Base-by-base conservation (phyloP, 352 stramenopile species). In the Phytopythium ostracodes region DNA sequence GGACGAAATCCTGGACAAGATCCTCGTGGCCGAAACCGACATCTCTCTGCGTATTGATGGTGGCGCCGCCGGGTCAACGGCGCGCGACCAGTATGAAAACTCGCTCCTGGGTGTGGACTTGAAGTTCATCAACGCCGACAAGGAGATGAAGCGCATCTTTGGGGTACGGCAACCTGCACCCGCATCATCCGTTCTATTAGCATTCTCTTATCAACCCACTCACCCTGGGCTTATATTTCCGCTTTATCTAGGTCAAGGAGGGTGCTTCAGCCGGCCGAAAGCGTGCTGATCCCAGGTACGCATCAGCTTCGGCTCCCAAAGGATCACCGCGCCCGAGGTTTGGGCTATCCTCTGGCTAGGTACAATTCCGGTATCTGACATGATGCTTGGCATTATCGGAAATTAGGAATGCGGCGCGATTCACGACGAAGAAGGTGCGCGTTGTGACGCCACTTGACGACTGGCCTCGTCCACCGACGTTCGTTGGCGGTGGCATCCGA, bases 131-230 rank as follows among this genome's bases (percentile, higher is more conserved):
- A 95, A 95, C 55, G 87, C 87, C 20, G 87, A 95, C 63, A 92
- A 88, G 64, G 87, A 95, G 69, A 94, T 95, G 87, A 94, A 92
- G 70, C 82, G 87, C 44, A 89, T 95, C 60, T 94, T 95, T 72
- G 84, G 84, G 24, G 86, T 95, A 62, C 20, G 75, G 57, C n/a
- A n/a, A n/a, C n/a, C n/a, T n/a, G n/a, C n/a, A n/a, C n/a, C n/a
- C n/a, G n/a, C n/a, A n/a, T n/a, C 29, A 7, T 33, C 29, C 7
- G 7, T 7, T 33, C 29, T 33, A 33, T 33, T 33, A 7, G 29
- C 7, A 33, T 33, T 33, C 29, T 33, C 20, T 31, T 8, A 38
- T 42, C 40, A 42, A 49, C 51, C 8, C 43, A 67, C 1, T 29
- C 27, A 20, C 8, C 25, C 24, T 27, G 27, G 14, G 12, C 33